Evolutionary conservation across 495 filamentous ascomycete species (phyloP).

Genomic region (Patellaria atrata): DNA sequence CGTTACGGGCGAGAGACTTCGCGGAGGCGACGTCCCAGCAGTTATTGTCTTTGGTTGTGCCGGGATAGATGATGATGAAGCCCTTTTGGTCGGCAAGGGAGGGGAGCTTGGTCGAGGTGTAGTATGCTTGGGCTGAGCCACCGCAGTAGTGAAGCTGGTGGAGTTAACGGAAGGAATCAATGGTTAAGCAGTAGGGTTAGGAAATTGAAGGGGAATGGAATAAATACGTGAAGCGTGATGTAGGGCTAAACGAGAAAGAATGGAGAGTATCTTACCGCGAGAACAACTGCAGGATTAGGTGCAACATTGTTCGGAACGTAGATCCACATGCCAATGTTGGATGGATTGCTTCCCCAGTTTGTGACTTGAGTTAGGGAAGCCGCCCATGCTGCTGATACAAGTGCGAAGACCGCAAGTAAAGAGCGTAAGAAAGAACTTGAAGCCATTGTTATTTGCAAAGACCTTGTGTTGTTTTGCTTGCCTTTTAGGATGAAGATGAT

Average conservation of each 20-base stretch:
- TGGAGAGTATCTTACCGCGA: conserved; percentile 29
- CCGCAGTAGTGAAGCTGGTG: conserved; percentile 11
- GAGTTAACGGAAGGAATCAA: conserved; percentile 1
- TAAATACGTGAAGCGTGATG: conserved; percentile 4
- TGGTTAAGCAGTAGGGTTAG: neutral
- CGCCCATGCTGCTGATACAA: too few relatives aligned
- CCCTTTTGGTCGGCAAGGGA: conserved; percentile 4
- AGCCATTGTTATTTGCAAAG: too few relatives aligned
- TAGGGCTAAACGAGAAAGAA: neutral
- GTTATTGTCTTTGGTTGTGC: conserved; percentile 7
- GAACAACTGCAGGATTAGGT: conserved; percentile 36
- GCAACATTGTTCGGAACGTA: conserved; percentile 41
- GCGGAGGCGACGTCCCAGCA: conserved; percentile 11
- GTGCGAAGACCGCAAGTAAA: too few relatives aligned
- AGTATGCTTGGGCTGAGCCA: conserved; percentile 3
- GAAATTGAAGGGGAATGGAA: neutral
- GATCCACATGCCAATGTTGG: conserved; percentile 25
- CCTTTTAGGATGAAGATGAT: too few relatives aligned
- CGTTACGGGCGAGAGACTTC: conserved; percentile 4
- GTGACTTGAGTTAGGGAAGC: conserved; percentile 9
- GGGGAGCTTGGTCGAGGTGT: neutral
- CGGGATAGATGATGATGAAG: conserved; percentile 9
- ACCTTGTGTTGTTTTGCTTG: too few relatives aligned
- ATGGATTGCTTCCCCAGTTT: conserved; percentile 11
- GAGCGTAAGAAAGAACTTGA: too few relatives aligned